Evolutionary conservation across 1,139 yeast species (phyloP), one percentile per base, ranked within the genome.

Genomic region (Chernovozyma aurita): DNA sequence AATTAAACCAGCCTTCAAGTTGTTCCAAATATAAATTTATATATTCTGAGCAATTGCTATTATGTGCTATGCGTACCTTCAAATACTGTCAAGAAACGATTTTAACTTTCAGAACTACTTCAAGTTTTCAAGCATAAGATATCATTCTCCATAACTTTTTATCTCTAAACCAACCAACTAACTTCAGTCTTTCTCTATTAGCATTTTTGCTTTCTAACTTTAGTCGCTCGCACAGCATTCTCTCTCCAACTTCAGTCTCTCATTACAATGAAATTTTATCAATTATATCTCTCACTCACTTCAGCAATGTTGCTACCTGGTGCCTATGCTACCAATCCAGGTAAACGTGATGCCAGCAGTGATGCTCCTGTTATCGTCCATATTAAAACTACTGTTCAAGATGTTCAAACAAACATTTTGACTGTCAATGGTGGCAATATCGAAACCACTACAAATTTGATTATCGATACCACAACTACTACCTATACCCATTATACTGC

Each of bases 401-500:
- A 59, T 32, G 45, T 55, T 16, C 50, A 59, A 24, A 68, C 74
- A 14, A 59, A 61, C 42, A 49, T 52, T 34, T 54, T 59, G 29
- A 53, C 61, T 16, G 69, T 66, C 8, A 46, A 57, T 38, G 70
- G 65, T 16, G 28, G 28, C 11, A 44, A 54, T 17, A 55, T 59
- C 24, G 40, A 52, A 3, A 65, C 71, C 16, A 36, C 43, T 24
- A 65, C 72, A 16, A 57, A 63, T 39, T 41, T 50, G 28, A 39
- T 51, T 15, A 52, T 62, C 22, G 53, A 57, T 33, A 61, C 72
- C 30, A 53, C 58, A 18, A 63, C 69, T 16, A 49, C 57, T 26
- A 70, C 75, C 14, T 57, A 61, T 32, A 70, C 75, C 18, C 55
- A 59, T 32, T 70, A 68, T 48, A 70, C 75, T 27, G 73, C 74